Conservation (phyloP, 2,329 filamentous ascomycete genomes). For the Tolypocladium tundrense region DNA sequence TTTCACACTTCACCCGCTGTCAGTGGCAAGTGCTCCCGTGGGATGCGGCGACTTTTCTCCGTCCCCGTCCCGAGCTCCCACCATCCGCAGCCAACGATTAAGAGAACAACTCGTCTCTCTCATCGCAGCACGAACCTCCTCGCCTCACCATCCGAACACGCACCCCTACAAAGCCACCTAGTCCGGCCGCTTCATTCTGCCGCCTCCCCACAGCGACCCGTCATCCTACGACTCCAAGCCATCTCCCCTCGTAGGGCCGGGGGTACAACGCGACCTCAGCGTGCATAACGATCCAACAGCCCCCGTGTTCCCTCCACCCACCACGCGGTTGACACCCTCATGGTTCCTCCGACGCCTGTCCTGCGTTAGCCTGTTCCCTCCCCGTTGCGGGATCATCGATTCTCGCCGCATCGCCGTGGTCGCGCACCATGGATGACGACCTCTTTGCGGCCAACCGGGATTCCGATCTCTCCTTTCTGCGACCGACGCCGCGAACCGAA, state of each 20-base stretch:
- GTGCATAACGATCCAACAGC: neutral
- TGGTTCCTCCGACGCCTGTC: neutral
- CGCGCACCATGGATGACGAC: neutral
- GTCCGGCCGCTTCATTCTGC: neutral
- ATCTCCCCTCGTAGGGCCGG: neutral
- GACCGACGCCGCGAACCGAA: conserved; percentile 9
- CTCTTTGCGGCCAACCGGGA: neutral
- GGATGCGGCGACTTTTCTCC: neutral
- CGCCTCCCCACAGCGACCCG: neutral
- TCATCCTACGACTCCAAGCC: neutral
- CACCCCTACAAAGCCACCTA: neutral
- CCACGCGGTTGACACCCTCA: neutral
- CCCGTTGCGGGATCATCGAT: neutral
- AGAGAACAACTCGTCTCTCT: neutral
- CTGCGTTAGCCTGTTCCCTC: neutral
- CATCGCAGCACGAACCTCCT: neutral
- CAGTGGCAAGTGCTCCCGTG: neutral
- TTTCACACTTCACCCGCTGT: neutral
- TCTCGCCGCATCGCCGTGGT: neutral
- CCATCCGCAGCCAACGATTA: neutral
- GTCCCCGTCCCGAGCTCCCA: neutral
- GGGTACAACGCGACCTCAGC: neutral
- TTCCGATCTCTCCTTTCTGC: neutral
- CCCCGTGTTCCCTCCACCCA: neutral
- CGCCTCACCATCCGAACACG: neutral